Evolutionary conservation across 306 rosid genomes (phyloP), one percentile per base, ranked within the genome.

Genomic region (Luffa acutangula): DNA sequence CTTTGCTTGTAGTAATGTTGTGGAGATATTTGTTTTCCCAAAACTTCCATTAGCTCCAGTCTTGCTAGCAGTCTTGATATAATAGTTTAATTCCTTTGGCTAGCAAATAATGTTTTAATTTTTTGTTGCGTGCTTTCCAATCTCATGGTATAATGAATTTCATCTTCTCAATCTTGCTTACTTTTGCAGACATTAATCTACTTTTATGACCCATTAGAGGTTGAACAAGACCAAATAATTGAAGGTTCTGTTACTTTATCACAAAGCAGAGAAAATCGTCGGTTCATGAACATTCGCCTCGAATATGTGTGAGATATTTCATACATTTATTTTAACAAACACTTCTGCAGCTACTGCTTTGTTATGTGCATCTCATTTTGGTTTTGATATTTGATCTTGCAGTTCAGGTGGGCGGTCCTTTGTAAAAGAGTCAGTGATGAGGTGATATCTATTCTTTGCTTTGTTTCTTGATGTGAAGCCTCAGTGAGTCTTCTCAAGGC

Each of bases 281-380:
- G 99, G 63, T 95, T 93, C 85, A 93, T 95, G 99, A 95, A 95
- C 81, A 91, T 95, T 78, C 99, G 87, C 93, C 94, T 95, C 37
- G 96, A 95, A 80, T 95, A 95, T 62, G 85, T 85, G 99, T 95
- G 89, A 92, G 99, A 76, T 79, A 56, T 36, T 14, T n/a, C 62
- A 71, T 20, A 56, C 49, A 65, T 31, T 58, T 80, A 65, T 54
- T 51, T 17, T 17, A 34, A 14, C 14, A 9, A 39, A 17, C 18
- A 17, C 37, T 66, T 66, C 66, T 36, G 5, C 51, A 20, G 48
- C 42, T 33, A 74, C 48, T 51, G 62, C 42, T 42, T 57, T 58
- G 53, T 58, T 18, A 2, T 54, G 18, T 4, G 7, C 25, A 12
- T 67, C 77, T 79, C 60, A 79, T 79, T 45, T 69, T 67, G 43